Base-by-base conservation (phyloP, 176 grass and related monocot genomes). In the Cymbopogon citratus region DNA sequence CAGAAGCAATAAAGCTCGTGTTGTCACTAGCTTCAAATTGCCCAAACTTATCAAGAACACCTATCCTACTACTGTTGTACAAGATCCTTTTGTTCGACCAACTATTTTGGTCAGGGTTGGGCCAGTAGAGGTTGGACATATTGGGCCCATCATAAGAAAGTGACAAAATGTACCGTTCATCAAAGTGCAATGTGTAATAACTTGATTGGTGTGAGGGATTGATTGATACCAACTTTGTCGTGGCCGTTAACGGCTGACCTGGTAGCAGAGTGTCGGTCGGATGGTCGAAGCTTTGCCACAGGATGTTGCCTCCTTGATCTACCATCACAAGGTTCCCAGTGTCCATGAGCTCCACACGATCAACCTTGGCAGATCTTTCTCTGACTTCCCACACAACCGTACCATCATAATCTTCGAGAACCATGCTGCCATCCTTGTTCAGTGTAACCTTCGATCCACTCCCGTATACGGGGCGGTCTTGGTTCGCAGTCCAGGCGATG, bases 261-360 rank as follows among this genome's bases (percentile, higher is more conserved):
- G 73, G 82, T 9, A 84, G 63, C 25, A 84, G 46, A 9, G 82
- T 84, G 63, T 84, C 12, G 3, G 82, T 84, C 4, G 82, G 73
- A 15, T 84, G 48, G 25, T 84, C 48, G 14, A 84, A 84, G 73
- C 82, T 84, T 57, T 84, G 73, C 82, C 82, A 84, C 2, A 46
- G 46, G 12, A 84, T 33, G 73, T 26, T 59, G 11, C 73, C 64
- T 1, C 23, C 48, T 31, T 44, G 63, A 43, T 31, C 73, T 63
- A 9, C 43, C 24, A 77, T 3, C 0, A 69, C 63, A 13, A 84
- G 46, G 73, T 84, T 84, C 31, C 63, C 63, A 0, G 24, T 16
- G 46, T 69, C 64, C 63, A 29, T 59, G 46, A 84, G 73, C 73
- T 84, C 73, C 6, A 36, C 82, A 54, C 1, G 48, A 41, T 59